A percentile compares a stretch with the other conserved stretches of the same genome.
phyloP scores from a whole-genome alignment of 306 rosid genomes.

The Quercus cerris region DNA sequence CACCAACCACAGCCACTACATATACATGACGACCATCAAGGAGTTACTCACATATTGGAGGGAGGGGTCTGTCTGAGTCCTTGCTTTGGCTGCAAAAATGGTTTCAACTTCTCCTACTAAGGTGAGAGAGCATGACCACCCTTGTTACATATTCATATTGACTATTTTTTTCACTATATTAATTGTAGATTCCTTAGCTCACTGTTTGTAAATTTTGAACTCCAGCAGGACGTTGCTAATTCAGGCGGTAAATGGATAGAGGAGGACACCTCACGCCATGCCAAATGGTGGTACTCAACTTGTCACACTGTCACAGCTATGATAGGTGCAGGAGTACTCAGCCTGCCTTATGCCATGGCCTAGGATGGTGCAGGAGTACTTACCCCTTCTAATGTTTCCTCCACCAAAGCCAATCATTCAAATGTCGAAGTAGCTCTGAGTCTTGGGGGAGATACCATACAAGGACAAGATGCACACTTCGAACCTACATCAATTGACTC shows the following conservation, averaged over 20 bases:
- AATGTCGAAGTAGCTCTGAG: constrained; percentile 35
- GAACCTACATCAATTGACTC: constrained; percentile 10
- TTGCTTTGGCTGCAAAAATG: constrained; percentile 35
- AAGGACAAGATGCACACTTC: background rate
- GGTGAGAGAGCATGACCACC: constrained; percentile 26
- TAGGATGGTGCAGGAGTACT: constrained; percentile 71
- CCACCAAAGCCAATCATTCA: constrained; percentile 14
- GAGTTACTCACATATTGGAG: constrained; percentile 15
- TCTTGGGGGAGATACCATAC: constrained; percentile 28
- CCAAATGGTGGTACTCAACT: constrained; percentile 98
- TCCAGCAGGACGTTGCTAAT: constrained; percentile 40
- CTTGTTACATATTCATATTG: background rate
- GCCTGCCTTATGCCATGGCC: constrained; percentile 93
- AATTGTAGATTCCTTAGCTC: background rate
- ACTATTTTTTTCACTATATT: background rate
- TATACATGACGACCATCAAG: constrained; percentile 27
- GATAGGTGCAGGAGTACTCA: constrained; percentile 96
- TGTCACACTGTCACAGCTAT: constrained; percentile 89
- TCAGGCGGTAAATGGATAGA: constrained; percentile 51
- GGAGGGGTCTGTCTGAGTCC: constrained; percentile 3
- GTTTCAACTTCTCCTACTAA: constrained; percentile 56
- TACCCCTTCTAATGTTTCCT: constrained; percentile 24
- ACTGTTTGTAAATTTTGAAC: background rate
- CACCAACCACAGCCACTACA: constrained; percentile 43
- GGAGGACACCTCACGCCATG: constrained; percentile 49